phyloP scores from a whole-genome alignment of 2,329 filamentous ascomycete genomes.

The Blastomyces gilchristii region DNA sequence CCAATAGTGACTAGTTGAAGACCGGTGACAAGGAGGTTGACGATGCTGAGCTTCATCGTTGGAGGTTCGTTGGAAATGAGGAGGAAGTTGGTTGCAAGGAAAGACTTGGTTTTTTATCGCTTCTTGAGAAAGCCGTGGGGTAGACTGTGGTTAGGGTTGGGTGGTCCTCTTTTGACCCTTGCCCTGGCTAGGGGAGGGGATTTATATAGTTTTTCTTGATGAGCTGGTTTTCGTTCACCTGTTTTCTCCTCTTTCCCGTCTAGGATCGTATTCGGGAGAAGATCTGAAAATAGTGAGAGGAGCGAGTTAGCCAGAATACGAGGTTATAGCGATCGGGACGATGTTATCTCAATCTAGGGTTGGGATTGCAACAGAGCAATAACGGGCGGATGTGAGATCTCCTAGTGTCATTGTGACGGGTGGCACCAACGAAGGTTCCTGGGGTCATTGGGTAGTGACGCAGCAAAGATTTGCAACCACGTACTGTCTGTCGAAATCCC shows the following conservation, averaged over 20 bases:
- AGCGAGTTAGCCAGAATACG: neutral
- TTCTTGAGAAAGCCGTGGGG: neutral
- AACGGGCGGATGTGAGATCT: neutral
- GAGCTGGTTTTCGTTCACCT: neutral
- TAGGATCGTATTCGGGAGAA: neutral
- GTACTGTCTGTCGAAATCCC: neutral
- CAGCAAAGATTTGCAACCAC: neutral
- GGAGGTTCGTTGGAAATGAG: neutral
- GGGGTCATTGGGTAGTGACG: neutral
- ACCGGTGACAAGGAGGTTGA: conserved; percentile 1
- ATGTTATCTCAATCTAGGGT: neutral
- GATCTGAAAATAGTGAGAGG: neutral
- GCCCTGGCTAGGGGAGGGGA: neutral
- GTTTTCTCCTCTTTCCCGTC: neutral
- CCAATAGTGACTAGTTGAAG: neutral
- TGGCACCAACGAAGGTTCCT: neutral
- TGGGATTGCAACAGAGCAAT: neutral
- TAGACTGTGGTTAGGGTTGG: neutral
- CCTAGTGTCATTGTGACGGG: neutral
- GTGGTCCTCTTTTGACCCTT: neutral
- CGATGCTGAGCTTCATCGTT: conserved; percentile 3
- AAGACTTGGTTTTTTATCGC: neutral
- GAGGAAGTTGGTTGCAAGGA: neutral
- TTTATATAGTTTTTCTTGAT: neutral
- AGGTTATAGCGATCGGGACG: neutral